Base-by-base conservation (phyloP, 225 moss, liverwort and hornwort species). In the Pleurozium schreberi region DNA sequence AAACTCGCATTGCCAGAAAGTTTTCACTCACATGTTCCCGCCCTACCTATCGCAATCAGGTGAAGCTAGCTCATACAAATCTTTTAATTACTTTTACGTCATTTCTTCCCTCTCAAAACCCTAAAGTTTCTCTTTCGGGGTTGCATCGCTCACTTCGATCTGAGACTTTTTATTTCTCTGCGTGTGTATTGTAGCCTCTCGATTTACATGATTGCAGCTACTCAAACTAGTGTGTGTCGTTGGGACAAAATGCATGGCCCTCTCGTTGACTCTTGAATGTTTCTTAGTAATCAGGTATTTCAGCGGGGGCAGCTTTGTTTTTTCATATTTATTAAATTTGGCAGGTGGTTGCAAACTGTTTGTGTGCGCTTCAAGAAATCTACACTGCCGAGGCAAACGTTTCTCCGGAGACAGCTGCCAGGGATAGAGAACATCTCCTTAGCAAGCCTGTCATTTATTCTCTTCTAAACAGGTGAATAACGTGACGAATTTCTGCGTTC, bases 291-390 rank as follows among this genome's bases (percentile, higher is more conserved):
- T 84, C 40, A 60, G 78, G n/a, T 77, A 60, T 61, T 52, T 89
- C 75, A 73, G 75, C 59, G 83, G 81, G 42, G 59, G 38, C 52
- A 47, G 67, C 71, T 87, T 70, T 69, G 81, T 28, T 89, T 87
- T 85, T 84, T 83, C 61, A 40, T 83, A 14, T 55, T 57, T 55
- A 45, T 45, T 47, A 27, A 88, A 66, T 80, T 88, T 91, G 85
- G 83, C 91, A 99, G 98, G 98, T 99, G 68, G 96, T 97, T 88
- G 97, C 98, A 75, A 99, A 99, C 89, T 99, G 98, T 88, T 90
- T 99, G 84, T 96, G 94, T 88, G 95, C 97, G 65, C 93, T 99
- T 86, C 90, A 97, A 91, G 98, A 99, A 93, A 96, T 99, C 69
- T 95, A 95, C 87, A 82, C 92, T 52, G 94, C 97, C 28, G 98